Percentiles rank a stretch among this genome's conserved stretches.
Evolutionary conservation across 345 rosid species (phyloP).

Genomic region (Populus simonii): DNA sequence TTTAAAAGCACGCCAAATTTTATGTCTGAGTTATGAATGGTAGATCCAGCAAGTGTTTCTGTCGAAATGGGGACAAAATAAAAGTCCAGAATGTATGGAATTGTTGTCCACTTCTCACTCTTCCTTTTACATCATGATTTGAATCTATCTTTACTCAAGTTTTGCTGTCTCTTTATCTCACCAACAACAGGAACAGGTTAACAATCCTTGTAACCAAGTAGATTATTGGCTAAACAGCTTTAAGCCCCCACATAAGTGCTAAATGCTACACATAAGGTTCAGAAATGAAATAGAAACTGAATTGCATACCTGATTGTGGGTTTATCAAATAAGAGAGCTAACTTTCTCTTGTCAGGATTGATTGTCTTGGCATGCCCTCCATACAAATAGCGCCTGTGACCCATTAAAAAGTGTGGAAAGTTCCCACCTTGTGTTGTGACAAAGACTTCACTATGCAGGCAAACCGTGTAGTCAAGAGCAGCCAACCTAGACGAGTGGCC

Average conservation of each 20-base stretch:
- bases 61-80: no score
- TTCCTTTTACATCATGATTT: neutral
- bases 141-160: neutral
- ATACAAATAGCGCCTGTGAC: conserved; percentile 83
- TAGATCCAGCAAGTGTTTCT: no score
- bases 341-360: conserved; percentile 83
- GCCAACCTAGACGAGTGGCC: conserved; percentile 91
- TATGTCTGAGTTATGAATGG: no score
- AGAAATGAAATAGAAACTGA: conserved; percentile 3
- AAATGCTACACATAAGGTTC: neutral
- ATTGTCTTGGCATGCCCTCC: conserved; percentile 91
- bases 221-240: neutral
- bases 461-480: conserved; percentile 87
- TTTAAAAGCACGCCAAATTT: no score
- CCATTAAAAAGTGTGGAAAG: conserved; percentile 94
- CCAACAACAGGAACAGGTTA: neutral
- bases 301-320: conserved; percentile 61
- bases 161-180: neutral
- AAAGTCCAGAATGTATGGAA: neutral
- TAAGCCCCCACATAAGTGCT: neutral
- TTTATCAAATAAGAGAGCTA: conserved; percentile 80
- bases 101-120: neutral
- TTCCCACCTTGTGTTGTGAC: conserved; percentile 99
- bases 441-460: conserved; percentile 93
- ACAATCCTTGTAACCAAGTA: neutral